Evolutionary conservation across 139 green algal genomes (phyloP).

Genomic region (Trebouxia sp.): DNA sequence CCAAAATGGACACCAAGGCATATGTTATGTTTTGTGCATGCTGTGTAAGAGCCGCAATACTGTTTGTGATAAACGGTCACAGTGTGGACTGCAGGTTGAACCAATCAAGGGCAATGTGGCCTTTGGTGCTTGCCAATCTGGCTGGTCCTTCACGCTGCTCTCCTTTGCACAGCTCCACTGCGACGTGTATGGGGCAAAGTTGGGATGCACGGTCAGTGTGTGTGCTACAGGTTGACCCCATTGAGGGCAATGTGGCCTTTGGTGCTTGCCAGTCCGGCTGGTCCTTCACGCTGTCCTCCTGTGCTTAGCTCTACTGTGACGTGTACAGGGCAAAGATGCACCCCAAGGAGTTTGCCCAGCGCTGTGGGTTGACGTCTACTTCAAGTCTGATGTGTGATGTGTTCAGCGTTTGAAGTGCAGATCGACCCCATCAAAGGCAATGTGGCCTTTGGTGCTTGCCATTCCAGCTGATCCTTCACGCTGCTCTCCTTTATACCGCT

Average conservation of each 20-base stretch:
- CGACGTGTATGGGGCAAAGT: too few relatives aligned
- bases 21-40: too few relatives aligned
- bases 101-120: conserved; percentile 86
- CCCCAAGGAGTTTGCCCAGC: conserved; percentile 61
- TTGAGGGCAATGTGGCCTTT: conserved; percentile 91
- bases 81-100: too few relatives aligned
- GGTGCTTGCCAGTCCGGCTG: conserved; percentile 71
- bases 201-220: too few relatives aligned
- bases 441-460: conserved; percentile 70
- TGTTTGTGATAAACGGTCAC: too few relatives aligned
- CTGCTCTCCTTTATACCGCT: conserved; percentile 84
- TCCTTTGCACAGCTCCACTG: conserved; percentile 87
- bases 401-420: too few relatives aligned
- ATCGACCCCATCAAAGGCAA: conserved; percentile 82
- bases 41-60: too few relatives aligned
- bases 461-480: conserved; percentile 91
- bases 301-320: conserved; percentile 83
- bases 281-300: conserved; percentile 91
- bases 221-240: conserved; percentile 65
- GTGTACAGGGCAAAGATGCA: conserved; percentile 46
- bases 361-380: too few relatives aligned
- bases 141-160: conserved; percentile 92
- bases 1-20: conserved; percentile 39
- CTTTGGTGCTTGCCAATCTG: conserved; percentile 73
- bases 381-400: too few relatives aligned